Conservation (phyloP, 331 rosid species). For the Rhamnella rubrinervis region DNA sequence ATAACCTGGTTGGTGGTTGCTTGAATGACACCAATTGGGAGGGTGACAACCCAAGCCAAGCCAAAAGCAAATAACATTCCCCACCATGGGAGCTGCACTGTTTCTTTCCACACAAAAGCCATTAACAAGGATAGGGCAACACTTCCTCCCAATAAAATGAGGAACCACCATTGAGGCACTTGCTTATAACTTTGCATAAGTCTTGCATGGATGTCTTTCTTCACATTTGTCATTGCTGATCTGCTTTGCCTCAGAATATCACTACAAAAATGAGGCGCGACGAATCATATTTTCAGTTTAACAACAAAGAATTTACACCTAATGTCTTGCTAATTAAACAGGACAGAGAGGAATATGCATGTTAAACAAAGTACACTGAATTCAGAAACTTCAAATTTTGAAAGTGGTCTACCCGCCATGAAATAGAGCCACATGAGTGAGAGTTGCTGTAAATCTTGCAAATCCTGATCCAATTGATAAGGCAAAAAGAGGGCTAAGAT, state of each 20-base stretch:
- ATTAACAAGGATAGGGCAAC: slow-evolving; percentile 55
- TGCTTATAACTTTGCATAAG: slow-evolving; percentile 85
- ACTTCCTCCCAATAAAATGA: slow-evolving; percentile 62
- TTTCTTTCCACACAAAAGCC: slow-evolving; percentile 75
- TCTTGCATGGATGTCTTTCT: slow-evolving; percentile 78
- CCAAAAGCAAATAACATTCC: slow-evolving; percentile 89
- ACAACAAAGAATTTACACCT: neutral
- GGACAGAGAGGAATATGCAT: neutral
- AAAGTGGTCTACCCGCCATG: slow-evolving; percentile 65
- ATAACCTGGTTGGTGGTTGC: slow-evolving; percentile 96
- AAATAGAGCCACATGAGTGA: slow-evolving; percentile 91
- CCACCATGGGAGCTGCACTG: slow-evolving; percentile 97
- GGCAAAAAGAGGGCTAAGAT: slow-evolving; percentile 98
- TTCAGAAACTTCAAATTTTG: neutral
- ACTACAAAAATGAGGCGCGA: slow-evolving; percentile 36
- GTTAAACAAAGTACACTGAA: too few species aligned
- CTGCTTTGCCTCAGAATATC: slow-evolving; percentile 82
- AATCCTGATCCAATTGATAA: slow-evolving; percentile 97
- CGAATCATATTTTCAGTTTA: slow-evolving; percentile 3
- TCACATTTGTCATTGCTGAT: slow-evolving; percentile 62
- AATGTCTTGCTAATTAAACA: neutral
- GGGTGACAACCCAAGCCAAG: slow-evolving; percentile 87
- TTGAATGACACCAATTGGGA: slow-evolving; percentile 97
- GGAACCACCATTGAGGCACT: slow-evolving; percentile 99
- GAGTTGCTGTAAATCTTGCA: slow-evolving; percentile 91